A percentile compares a stretch with the other conserved stretches of the same genome.
phyloP scores from a whole-genome alignment of 2,329 filamentous ascomycete species.

The Neofusicoccum sp. region DNA sequence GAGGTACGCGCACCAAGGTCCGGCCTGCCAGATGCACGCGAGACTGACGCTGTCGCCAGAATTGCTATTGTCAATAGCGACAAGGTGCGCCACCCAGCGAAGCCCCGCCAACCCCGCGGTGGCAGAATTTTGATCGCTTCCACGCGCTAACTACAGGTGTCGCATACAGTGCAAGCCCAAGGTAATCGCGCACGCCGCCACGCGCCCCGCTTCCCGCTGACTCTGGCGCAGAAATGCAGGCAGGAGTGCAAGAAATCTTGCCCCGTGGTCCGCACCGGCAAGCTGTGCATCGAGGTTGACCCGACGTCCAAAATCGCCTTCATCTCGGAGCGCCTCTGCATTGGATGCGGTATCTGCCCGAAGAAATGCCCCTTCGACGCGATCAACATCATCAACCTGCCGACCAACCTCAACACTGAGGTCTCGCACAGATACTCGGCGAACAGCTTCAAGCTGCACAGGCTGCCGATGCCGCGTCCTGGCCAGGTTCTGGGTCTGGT shows the following conservation, averaged over 20 bases:
- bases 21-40: neutral
- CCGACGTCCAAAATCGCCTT: constrained; percentile 91
- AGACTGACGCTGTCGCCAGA: constrained; percentile 51
- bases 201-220: neutral
- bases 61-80: constrained; percentile 98
- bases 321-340: constrained; percentile 93
- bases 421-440: constrained; percentile 98
- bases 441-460: constrained; percentile 99
- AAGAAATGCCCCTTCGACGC: constrained; percentile 99
- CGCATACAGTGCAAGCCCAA: constrained; percentile 76
- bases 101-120: constrained; percentile 19
- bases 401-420: constrained; percentile 96
- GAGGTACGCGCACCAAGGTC: constrained; percentile 60
- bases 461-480: constrained; percentile 90
- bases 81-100: constrained; percentile 64
- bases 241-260: constrained; percentile 99
- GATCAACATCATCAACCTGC: constrained; percentile 99
- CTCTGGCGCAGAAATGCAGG: constrained; percentile 74
- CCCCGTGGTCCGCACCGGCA: constrained; percentile 94
- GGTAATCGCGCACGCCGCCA: constrained; percentile 47
- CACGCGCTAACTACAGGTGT: constrained; percentile 13
- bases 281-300: constrained; percentile 93
- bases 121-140: constrained; percentile 29
- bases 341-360: constrained; percentile 98
- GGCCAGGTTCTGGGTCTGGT: constrained; percentile 95